A percentile compares a stretch with the other conserved stretches of the same genome.
Conservation (phyloP, 2,329 filamentous ascomycete genomes). For the Aspergillus flavus region DNA sequence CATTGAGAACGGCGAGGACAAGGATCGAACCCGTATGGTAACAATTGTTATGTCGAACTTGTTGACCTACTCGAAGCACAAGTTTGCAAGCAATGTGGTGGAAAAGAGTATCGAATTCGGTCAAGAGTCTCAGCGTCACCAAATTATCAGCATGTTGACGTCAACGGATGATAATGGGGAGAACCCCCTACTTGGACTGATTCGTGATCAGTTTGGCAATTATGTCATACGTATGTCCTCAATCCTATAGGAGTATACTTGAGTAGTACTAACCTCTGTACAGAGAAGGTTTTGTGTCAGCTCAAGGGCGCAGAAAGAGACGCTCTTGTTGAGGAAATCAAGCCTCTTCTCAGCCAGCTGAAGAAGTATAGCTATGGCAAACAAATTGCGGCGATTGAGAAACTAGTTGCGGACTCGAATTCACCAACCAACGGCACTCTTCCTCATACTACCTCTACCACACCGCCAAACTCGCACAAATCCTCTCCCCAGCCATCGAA, state of each 20-base stretch:
- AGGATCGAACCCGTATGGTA: constrained; percentile 74
- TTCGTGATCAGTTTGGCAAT: constrained; percentile 91
- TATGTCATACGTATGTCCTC: constrained; percentile 86
- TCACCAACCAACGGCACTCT: constrained; percentile 27
- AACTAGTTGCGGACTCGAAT: constrained; percentile 50
- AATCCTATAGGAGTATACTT: neutral
- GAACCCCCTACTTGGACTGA: constrained; percentile 72
- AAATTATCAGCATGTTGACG: constrained; percentile 68
- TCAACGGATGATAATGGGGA: constrained; percentile 65
- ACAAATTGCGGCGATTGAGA: constrained; percentile 67
- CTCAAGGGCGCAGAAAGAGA: constrained; percentile 63
- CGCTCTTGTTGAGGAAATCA: constrained; percentile 64
- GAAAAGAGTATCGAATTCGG: constrained; percentile 85
- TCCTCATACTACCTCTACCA: constrained; percentile 35
- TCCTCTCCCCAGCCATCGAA: constrained; percentile 41
- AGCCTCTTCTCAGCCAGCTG: constrained; percentile 61
- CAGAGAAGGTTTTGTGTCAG: constrained; percentile 76
- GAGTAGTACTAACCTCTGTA: constrained; percentile 27
- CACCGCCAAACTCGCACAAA: constrained; percentile 44
- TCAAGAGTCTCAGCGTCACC: constrained; percentile 66
- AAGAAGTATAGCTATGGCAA: constrained; percentile 68
- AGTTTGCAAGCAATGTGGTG: constrained; percentile 95
- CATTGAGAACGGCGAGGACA: constrained; percentile 73
- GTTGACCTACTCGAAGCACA: constrained; percentile 82
- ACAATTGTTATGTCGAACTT: constrained; percentile 71